Conservation (phyloP, 2,329 filamentous ascomycete genomes). For the Biscogniauxia mediterranea region DNA sequence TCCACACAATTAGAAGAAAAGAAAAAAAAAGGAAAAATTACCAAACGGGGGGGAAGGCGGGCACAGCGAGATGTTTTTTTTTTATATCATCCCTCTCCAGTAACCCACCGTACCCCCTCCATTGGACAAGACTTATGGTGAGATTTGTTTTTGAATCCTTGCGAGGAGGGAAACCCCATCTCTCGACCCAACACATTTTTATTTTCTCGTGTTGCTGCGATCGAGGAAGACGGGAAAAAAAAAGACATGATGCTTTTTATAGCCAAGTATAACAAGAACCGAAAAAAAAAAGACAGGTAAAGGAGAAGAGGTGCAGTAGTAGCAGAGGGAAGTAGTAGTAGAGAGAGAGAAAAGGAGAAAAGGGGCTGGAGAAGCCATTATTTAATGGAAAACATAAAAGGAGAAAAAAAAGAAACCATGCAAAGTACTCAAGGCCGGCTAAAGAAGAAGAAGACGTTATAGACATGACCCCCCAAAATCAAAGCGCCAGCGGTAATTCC, state of each 20-base stretch:
- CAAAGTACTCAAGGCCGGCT: background rate
- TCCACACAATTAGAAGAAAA: slow-evolving; percentile 8
- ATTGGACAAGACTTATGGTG: background rate
- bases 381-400: background rate
- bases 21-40: slow-evolving; percentile 6
- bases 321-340: background rate
- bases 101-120: background rate
- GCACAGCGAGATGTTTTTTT: no score
- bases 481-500: background rate
- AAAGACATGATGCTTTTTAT: background rate
- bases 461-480: background rate
- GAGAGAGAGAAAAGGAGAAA: background rate
- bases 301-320: background rate
- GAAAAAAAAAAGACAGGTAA: background rate
- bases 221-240: background rate
- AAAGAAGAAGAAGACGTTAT: background rate
- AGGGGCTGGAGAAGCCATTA: background rate
- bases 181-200: background rate
- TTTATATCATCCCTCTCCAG: background rate
- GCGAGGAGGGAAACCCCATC: background rate
- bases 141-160: background rate
- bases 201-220: background rate
- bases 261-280: background rate
- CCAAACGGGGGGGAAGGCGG: no score
- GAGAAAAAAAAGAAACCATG: background rate